Percentiles rank a stretch among this genome's conserved stretches.
Conservation (phyloP, 305 asterid genomes). For the Rubia balearica region DNA sequence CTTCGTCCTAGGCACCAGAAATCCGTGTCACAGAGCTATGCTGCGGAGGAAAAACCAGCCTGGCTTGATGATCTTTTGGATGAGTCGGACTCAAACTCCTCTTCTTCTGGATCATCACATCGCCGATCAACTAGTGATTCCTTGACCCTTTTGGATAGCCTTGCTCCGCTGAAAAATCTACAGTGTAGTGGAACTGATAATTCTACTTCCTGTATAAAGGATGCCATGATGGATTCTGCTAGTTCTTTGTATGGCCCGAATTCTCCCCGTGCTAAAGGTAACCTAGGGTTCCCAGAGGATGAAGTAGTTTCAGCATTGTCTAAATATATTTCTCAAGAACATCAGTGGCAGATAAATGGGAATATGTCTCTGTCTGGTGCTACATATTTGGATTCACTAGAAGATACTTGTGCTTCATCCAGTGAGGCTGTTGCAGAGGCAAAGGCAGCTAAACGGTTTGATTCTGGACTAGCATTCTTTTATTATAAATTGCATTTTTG, state of each 20-base stretch:
- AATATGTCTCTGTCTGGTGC: slow-evolving; percentile 32
- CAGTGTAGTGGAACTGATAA: slow-evolving; percentile 30
- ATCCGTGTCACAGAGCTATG: slow-evolving; percentile 37
- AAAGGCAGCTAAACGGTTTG: slow-evolving; percentile 52
- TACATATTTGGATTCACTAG: slow-evolving; percentile 25
- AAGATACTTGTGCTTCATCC: slow-evolving; percentile 27
- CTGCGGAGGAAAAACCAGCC: slow-evolving; percentile 54
- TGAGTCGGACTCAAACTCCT: slow-evolving; percentile 41
- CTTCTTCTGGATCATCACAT: slow-evolving; percentile 29
- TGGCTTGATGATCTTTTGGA: slow-evolving; percentile 70
- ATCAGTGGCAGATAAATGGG: slow-evolving; percentile 41
- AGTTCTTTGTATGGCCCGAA: slow-evolving; percentile 63
- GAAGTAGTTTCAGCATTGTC: slow-evolving; percentile 70
- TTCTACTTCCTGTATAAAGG: slow-evolving; percentile 33
- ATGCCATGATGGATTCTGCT: slow-evolving; percentile 41
- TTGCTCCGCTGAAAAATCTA: slow-evolving; percentile 28
- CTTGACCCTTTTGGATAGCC: slow-evolving; percentile 34
- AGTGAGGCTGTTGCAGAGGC: slow-evolving; percentile 35
- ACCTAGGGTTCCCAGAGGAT: slow-evolving; percentile 41
- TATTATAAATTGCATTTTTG: slow-evolving; percentile 8
- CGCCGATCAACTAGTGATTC: slow-evolving; percentile 64
- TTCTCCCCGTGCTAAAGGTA: slow-evolving; percentile 66
- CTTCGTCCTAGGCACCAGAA: slow-evolving; percentile 33
- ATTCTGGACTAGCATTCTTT: slow-evolving; percentile 23
- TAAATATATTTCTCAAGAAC: slow-evolving; percentile 41